Evolutionary conservation across 2,329 filamentous ascomycete genomes (phyloP), one percentile per base, ranked within the genome.

Genomic region (Monosporascus sp.): DNA sequence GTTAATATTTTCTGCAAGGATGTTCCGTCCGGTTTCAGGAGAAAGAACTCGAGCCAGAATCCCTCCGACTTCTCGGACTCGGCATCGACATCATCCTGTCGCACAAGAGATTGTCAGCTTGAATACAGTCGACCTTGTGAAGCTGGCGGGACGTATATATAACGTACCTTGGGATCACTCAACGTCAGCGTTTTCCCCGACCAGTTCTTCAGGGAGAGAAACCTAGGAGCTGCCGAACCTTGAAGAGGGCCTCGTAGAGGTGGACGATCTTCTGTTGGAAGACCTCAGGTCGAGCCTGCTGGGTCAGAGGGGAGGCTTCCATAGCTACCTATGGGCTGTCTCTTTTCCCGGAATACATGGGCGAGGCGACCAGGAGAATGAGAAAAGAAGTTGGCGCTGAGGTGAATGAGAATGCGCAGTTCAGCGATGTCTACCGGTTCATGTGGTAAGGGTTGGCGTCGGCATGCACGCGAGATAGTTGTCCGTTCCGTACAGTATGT

Each of bases 41-140:
- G 80, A 70, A 99, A 99, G 74, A 99, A 91, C 72, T 97, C 94
- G 60, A 84, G 81, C 94, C 94, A 99, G 74, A 97, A 99, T 44
- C 91, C 93, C 56, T 96, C 91, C 1, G 89, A 82, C 57, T 87
- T 87, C 28, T 91, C 87, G 50, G 76, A 72, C 55, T 84, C 81
- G 56, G 88, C 80, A 51, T 85, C 81, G 59, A 55, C 49, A 40
- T 87, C 83, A 74, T 88, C 69, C 65, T 70, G 64, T 64, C 60
- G 64, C 55, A 53, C 51, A 55, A 61, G 47, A 52, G 60, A 54
- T 57, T 49, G 63, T 65, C 61, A 67, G 63, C 57, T 17, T n/a
- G 24, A 51, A 53, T 49, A 38, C 24, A 26, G 43, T n/a, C 24
- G 18, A 49, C n/a, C 38, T 51, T 37, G 48, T 57, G 38, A 28